phyloP scores from a whole-genome alignment of 768 basidiomycete species.

The Boletus reticuloceps region DNA sequence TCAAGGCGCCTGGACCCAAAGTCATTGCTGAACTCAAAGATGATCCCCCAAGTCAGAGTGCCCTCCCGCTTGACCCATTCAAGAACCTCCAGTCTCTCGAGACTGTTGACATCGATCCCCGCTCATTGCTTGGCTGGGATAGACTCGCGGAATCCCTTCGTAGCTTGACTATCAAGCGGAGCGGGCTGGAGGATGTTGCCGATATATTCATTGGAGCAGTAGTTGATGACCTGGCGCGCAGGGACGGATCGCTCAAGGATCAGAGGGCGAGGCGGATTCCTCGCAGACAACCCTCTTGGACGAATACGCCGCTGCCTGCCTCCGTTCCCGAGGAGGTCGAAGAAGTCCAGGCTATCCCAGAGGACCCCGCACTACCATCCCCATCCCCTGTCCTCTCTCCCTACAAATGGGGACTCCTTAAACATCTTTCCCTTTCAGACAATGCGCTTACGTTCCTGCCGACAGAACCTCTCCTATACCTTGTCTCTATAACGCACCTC shows the following conservation, averaged over 20 bases:
- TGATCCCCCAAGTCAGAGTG: conserved; percentile 69
- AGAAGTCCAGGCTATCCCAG: conserved; percentile 9
- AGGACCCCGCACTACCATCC: conserved; percentile 23
- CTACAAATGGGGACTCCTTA: conserved; percentile 73
- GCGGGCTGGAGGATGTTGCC: conserved; percentile 78
- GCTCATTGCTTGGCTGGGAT: conserved; percentile 83
- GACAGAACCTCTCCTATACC: conserved; percentile 57
- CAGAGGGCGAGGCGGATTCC: conserved; percentile 46
- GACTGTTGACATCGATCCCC: conserved; percentile 78
- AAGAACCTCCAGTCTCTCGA: conserved; percentile 79
- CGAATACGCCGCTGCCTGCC: conserved; percentile 50
- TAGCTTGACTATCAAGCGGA: conserved; percentile 73
- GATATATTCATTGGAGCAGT: conserved; percentile 77
- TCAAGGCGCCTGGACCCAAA: conserved; percentile 63
- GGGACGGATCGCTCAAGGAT: conserved; percentile 52
- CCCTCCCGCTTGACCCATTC: conserved; percentile 80
- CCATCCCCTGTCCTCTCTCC: conserved; percentile 45
- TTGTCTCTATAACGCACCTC: conserved; percentile 75
- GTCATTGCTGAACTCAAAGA: conserved; percentile 65
- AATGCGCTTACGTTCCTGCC: conserved; percentile 82
- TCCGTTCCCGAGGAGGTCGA: conserved; percentile 55
- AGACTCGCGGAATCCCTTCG: conserved; percentile 64
- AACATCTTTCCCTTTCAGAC: conserved; percentile 73
- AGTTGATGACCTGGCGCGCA: conserved; percentile 67
- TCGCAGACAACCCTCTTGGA: conserved; percentile 45